Evolutionary conservation across 306 rosid species (phyloP), one percentile per base, ranked within the genome.

Genomic region (Cotoneaster glaucophyllus): DNA sequence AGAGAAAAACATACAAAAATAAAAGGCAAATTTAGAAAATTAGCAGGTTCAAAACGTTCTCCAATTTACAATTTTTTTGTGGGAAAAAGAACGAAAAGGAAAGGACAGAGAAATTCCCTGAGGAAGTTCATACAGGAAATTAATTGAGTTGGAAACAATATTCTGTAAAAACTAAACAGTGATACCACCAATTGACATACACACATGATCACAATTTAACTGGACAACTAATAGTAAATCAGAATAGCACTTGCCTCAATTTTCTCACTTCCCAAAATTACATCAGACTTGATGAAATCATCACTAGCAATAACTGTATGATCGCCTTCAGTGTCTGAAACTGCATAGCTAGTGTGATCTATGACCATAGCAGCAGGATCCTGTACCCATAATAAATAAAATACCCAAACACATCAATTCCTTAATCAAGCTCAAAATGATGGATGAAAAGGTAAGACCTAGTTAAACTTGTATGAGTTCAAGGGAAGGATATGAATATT

Each of bases 251-350:
- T 90, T 85, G 74, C 99, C 97, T 90, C 93, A 71, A 92, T 85
- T 74, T 85, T 86, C 78, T 83, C 76, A 84, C 89, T 88, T 76
- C 97, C 99, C 84, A 95, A 77, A 48, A 95, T 86, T 73, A 85
- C 97, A 64, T 85, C 88, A 77, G 97, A 90, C 82, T 74, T 82
- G 34, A 95, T 89, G 61, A 89, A 92, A 76, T 89, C 83, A 25
- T 92, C 93, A 62, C 93, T 87, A 69, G 99, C 99, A 84, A 95
- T 95, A 82, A 95, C 73, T 0, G 97, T 90, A 73, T 89, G 99
- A 80, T 90, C 97, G 58, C 99, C 99, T 80, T 95, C 99, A 18
- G 79, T 80, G 24, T 87, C 77, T 45, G 97, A 86, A 25, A 90
- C 85, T 4, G 99, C 93, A 75, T 95, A 89, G 82, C 97, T 89